phyloP scores from a whole-genome alignment of 768 basidiomycete genomes.

The Termitomyces sp. region DNA sequence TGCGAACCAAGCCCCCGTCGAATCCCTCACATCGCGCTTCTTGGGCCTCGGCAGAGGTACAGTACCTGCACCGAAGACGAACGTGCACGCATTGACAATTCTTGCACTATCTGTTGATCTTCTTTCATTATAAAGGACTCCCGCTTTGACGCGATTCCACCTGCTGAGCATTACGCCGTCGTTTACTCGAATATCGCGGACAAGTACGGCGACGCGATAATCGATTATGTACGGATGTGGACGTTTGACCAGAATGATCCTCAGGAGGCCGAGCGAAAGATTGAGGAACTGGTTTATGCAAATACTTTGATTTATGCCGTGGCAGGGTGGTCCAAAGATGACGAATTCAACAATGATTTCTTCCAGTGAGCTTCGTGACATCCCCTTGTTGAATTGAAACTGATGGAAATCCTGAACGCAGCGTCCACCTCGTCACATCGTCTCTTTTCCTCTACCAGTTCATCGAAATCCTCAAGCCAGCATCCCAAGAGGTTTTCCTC shows the following conservation, averaged over 20 bases:
- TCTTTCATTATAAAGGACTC: conserved; percentile 55
- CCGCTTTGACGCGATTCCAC: conserved; percentile 26
- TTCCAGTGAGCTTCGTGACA: conserved; percentile 7
- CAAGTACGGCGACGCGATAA: conserved; percentile 39
- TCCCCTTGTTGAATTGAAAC: background rate
- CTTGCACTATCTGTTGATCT: no score
- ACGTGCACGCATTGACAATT: conserved; percentile 49
- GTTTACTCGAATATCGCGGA: conserved; percentile 34
- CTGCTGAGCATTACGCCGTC: conserved; percentile 14
- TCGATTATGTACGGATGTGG: conserved; percentile 44
- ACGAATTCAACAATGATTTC: conserved; percentile 55
- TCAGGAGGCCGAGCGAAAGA: conserved; percentile 47
- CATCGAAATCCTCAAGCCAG: conserved; percentile 35
- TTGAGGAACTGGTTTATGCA: conserved; percentile 64
- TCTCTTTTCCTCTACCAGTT: conserved; percentile 58
- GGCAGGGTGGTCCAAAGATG: conserved; percentile 44
- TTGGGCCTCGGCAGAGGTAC: background rate
- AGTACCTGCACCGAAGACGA: conserved; percentile 3
- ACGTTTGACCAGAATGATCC: conserved; percentile 32
- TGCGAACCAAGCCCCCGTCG: background rate
- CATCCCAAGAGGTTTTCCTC: conserved; percentile 52
- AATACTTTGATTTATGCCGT: conserved; percentile 54
- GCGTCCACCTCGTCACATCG: conserved; percentile 68
- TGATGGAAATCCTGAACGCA: conserved; percentile 21
- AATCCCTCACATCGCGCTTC: conserved; percentile 12